These are phyloP conservation scores for Talaromyces sp. DNA, from an alignment of 2,329 filamentous ascomycete genomes.

Conservation along the genomic window DNA sequence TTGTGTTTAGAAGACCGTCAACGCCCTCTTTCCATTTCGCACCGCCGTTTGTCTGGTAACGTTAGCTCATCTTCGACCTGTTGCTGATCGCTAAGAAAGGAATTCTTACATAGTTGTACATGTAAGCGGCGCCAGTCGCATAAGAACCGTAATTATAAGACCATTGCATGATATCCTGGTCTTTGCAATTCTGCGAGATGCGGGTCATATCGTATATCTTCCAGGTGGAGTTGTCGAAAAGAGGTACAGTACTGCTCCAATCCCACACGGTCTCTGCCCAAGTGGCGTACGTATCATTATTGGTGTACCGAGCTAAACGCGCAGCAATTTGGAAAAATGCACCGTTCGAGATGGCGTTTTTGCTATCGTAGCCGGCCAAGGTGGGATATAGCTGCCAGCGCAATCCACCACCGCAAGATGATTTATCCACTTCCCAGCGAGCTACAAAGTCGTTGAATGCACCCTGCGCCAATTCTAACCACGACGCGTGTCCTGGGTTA, in stretches of 20 bases:
- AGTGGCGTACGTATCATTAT: slow-evolving; percentile 68
- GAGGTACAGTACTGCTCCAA: slow-evolving; percentile 52
- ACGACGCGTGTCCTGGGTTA: slow-evolving; percentile 59
- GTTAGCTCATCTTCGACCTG: not conserved
- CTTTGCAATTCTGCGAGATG: slow-evolving; percentile 49
- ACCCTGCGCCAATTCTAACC: slow-evolving; percentile 73
- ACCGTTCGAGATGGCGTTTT: slow-evolving; percentile 53
- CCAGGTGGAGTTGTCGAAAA: slow-evolving; percentile 49
- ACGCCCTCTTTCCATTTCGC: slow-evolving; percentile 53
- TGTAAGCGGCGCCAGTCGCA: slow-evolving; percentile 53
- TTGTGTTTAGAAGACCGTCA: slow-evolving; percentile 53
- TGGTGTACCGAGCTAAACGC: slow-evolving; percentile 69
- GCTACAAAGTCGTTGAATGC: slow-evolving; percentile 74
- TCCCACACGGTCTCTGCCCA: slow-evolving; percentile 68
- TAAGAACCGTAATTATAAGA: slow-evolving; percentile 57
- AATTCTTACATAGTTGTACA: slow-evolving; percentile 52
- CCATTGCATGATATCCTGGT: slow-evolving; percentile 54
- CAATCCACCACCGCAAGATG: slow-evolving; percentile 68
- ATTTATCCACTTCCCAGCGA: slow-evolving; percentile 60
- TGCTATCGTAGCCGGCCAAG: slow-evolving; percentile 62
- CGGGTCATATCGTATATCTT: slow-evolving; percentile 42
- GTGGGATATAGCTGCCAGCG: slow-evolving; percentile 77
- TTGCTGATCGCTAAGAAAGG: not conserved
- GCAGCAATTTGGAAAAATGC: slow-evolving; percentile 55
- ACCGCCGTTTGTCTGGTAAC: slow-evolving; percentile 34